Evolutionary conservation across 1,139 yeast species (phyloP), one percentile per base, ranked within the genome.

Genomic region (Suhomyces yuchorum): DNA sequence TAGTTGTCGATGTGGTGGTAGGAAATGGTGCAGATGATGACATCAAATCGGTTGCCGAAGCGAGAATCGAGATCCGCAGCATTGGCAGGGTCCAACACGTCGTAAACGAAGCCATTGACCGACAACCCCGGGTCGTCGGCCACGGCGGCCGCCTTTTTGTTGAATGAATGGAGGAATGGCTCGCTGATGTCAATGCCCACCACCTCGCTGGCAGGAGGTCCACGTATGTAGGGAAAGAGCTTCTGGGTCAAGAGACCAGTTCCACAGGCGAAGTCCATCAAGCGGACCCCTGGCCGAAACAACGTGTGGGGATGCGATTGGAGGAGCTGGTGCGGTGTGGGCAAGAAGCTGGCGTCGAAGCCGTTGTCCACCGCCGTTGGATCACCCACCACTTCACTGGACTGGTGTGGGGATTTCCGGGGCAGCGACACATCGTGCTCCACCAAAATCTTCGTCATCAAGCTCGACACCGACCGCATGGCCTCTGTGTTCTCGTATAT

Each of bases 191-290:
- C 80, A 18, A 74, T 54, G 0, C 79, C 79, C 3, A 62, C 57
- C 8, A 71, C 50, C 36, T 64, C 63, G 5, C 63, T 51, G 12
- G 44, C 37, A 9, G 45, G 34, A 3, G 50, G 48, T 3, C 56
- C 54, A 5, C 46, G 49, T 20, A 72, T 52, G 48, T 65, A 68
- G 1, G 73, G 72, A 2, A 60, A 61, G 20, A 74, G 49, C 19
- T 59, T 59, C 48, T 61, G 56, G 1, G 73, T 64, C 14, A 72
- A 63, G 15, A 71, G 48, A 0, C 79, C 80, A 0, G 78, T 67
- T 1, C 80, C 80, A 53, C 79, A 75, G 1, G 78, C 79, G 56
- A 75, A 75, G 55, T 75, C 80, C 49, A 75, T 49, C 22, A 68
- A 37, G 33, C 56, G 61, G 49, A 60, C 58, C 1, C 70, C 72